A percentile compares a stretch with the other conserved stretches of the same genome.
Evolutionary conservation across 768 basidiomycete genomes (phyloP).

Genomic region (Hericium alpestre): DNA sequence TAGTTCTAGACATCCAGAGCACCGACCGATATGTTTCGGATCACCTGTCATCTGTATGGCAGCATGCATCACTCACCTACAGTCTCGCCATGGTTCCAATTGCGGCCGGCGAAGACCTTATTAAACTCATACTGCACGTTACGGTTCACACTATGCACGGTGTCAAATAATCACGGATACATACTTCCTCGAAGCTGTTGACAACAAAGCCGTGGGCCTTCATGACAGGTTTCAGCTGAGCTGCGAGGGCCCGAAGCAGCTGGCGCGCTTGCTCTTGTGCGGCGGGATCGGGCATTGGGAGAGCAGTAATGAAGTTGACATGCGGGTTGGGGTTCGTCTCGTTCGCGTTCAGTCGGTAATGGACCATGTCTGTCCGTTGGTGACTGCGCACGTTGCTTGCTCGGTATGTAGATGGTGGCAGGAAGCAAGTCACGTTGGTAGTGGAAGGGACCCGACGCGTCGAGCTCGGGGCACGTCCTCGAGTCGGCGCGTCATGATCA

Average conservation of each 20-base stretch:
- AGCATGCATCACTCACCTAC: constrained; percentile 36
- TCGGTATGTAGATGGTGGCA: not conserved
- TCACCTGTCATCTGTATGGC: constrained; percentile 1
- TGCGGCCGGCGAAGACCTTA: constrained; percentile 67
- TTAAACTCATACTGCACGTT: constrained; percentile 63
- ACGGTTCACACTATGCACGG: not conserved
- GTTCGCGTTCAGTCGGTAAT: constrained; percentile 56
- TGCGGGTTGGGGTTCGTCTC: constrained; percentile 66
- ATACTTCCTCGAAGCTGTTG: constrained; percentile 76
- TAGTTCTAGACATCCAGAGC: constrained; percentile 38
- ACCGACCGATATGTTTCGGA: not conserved
- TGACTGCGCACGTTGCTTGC: no score
- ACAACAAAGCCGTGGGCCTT: constrained; percentile 64
- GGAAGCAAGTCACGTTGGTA: not conserved
- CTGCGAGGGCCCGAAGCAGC: constrained; percentile 67
- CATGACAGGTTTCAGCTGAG: constrained; percentile 79
- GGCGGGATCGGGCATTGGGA: constrained; percentile 31
- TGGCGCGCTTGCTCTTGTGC: constrained; percentile 58
- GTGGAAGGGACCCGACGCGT: not conserved
- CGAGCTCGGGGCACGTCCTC: not conserved
- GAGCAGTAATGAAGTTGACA: constrained; percentile 64
- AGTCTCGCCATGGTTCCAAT: constrained; percentile 78
- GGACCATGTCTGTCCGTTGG: constrained; percentile 44
- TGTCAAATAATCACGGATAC: constrained; percentile 1
- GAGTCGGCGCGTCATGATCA: not conserved